phyloP scores from a whole-genome alignment of 352 stramenopile genomes.

The Phytophthora chlamydospora region DNA sequence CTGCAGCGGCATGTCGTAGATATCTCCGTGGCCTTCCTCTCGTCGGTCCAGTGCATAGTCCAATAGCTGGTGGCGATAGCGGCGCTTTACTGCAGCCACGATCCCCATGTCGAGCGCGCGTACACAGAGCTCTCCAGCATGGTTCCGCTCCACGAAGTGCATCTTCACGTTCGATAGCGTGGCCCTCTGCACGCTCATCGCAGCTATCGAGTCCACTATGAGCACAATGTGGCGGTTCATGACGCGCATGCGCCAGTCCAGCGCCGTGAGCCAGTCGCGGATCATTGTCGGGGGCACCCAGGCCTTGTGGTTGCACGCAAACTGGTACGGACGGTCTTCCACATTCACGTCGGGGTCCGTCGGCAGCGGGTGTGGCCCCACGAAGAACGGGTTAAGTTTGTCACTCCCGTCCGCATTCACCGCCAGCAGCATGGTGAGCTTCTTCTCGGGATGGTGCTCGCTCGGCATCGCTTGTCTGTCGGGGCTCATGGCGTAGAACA shows the following conservation, averaged over 20 bases:
- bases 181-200: conserved; percentile 62
- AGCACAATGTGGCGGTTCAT: conserved; percentile 73
- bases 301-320: conserved; percentile 70
- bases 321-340: conserved; percentile 52
- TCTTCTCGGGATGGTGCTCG: conserved; percentile 41
- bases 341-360: conserved; percentile 3
- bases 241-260: conserved; percentile 84
- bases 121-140: conserved; percentile 48
- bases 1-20: conserved; percentile 51
- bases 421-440: conserved; percentile 68
- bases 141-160: conserved; percentile 48
- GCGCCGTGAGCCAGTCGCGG: conserved; percentile 74
- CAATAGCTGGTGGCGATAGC: conserved; percentile 61
- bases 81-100: conserved; percentile 54
- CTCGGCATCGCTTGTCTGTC: conserved; percentile 33
- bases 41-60: conserved; percentile 49
- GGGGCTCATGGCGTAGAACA: conserved; percentile 56
- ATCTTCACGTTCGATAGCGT: conserved; percentile 71
- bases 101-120: conserved; percentile 50
- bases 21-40: conserved; percentile 41
- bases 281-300: conserved; percentile 81
- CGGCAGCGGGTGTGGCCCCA: conserved; percentile 47
- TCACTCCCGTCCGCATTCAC: conserved; percentile 76
- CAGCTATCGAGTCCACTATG: conserved; percentile 63
- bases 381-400: conserved; percentile 71